phyloP scores from a whole-genome alignment of 768 basidiomycete genomes.

The Tylopilus rubrobrunneus region DNA sequence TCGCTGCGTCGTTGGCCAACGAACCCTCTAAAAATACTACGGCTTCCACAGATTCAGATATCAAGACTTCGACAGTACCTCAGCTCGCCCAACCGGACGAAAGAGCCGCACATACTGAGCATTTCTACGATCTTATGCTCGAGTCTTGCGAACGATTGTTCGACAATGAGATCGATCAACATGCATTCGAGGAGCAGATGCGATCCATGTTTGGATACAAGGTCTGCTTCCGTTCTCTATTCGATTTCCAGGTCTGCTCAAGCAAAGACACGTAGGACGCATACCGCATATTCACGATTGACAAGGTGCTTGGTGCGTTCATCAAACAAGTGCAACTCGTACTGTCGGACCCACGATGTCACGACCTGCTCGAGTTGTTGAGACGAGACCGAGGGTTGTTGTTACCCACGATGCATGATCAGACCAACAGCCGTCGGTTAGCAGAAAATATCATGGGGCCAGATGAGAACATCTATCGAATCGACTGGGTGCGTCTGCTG shows the following conservation, averaged over 20 bases:
- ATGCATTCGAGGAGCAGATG: constrained; percentile 87
- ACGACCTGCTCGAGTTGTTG: constrained; percentile 66
- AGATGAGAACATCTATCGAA: constrained; percentile 75
- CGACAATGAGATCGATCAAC: constrained; percentile 87
- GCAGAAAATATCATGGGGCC: constrained; percentile 69
- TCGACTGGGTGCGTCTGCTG: constrained; percentile 64
- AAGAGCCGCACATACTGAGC: constrained; percentile 45
- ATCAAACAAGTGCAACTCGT: constrained; percentile 88
- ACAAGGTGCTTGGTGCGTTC: constrained; percentile 83
- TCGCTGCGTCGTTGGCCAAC: constrained; percentile 47
- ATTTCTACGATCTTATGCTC: constrained; percentile 80
- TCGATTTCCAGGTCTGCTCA: constrained; percentile 1
- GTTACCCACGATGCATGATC: constrained; percentile 65
- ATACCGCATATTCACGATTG: constrained; percentile 90
- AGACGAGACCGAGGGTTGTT: constrained; percentile 61
- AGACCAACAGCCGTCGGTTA: constrained; percentile 60
- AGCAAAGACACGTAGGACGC: constrained; percentile 45
- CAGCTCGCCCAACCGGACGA: constrained; percentile 32
- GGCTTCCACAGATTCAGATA: constrained; percentile 20
- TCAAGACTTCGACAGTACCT: constrained; percentile 27
- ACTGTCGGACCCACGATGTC: constrained; percentile 64
- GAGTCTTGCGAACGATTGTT: constrained; percentile 88
- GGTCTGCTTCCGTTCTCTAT: constrained; percentile 36
- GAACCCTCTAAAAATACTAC: constrained; percentile 14
- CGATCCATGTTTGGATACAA: constrained; percentile 81